Conservation (phyloP, 2,329 filamentous ascomycete genomes). For the Colletotrichum sp. region DNA sequence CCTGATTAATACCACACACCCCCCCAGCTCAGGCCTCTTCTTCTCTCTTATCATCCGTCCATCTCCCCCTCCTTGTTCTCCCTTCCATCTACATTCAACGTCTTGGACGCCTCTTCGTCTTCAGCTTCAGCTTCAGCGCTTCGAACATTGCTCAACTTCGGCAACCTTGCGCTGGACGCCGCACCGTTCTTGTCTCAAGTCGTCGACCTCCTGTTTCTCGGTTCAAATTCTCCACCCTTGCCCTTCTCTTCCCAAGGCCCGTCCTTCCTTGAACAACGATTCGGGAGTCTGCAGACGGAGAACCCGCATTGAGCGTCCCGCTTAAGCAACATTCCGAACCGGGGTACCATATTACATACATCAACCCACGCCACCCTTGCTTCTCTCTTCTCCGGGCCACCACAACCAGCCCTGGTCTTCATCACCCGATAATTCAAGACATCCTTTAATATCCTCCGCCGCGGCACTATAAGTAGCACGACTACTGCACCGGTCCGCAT, state of each 20-base stretch:
- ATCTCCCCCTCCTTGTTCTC: neutral
- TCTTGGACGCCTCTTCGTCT: neutral
- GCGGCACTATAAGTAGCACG: constrained; percentile 17
- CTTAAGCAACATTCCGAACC: constrained; percentile 15
- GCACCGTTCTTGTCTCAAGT: constrained; percentile 20
- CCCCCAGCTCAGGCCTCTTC: constrained; percentile 19
- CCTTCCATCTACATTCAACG: neutral
- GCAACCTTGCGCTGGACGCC: constrained; percentile 22
- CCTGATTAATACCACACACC: constrained; percentile 18
- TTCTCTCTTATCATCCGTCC: constrained; percentile 7
- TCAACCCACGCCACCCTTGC: constrained; percentile 11
- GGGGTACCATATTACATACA: constrained; percentile 9
- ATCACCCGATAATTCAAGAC: constrained; percentile 17
- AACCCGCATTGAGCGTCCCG: constrained; percentile 16
- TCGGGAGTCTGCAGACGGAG: constrained; percentile 12
- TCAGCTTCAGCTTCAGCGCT: constrained; percentile 1
- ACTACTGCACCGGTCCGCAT: constrained; percentile 23
- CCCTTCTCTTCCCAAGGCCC: neutral
- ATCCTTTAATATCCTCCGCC: constrained; percentile 3
- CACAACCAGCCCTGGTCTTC: neutral
- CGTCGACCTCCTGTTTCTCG: constrained; percentile 14
- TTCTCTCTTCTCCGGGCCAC: constrained; percentile 2
- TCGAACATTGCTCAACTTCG: constrained; percentile 19
- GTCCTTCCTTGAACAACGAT: constrained; percentile 10
- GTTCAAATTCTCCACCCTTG: neutral